Percentiles rank a stretch among this genome's conserved stretches.
Conservation (phyloP, 495 filamentous ascomycete species). For the Penicillium desertorum region DNA sequence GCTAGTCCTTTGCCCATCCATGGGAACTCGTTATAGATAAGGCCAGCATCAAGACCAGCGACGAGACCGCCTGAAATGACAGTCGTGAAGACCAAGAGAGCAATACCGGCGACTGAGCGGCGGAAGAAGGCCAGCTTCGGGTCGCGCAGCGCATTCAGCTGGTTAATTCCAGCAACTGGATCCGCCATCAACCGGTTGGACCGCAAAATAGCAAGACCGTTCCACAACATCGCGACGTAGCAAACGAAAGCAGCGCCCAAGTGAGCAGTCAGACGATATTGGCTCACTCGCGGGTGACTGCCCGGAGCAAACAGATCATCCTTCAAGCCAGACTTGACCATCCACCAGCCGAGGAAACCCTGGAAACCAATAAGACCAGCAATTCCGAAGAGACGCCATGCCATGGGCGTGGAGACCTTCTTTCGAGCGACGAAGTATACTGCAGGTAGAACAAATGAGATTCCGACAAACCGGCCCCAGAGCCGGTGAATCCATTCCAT, state of each 20-base stretch:
- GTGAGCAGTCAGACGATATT: slow-evolving; percentile 90
- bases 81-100: slow-evolving; percentile 77
- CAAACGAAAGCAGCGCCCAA: slow-evolving; percentile 85
- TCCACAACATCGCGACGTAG: slow-evolving; percentile 92
- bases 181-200: slow-evolving; percentile 66
- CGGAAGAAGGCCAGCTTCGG: slow-evolving; percentile 72
- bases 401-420: slow-evolving; percentile 76
- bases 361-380: slow-evolving; percentile 90
- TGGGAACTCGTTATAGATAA: slow-evolving; percentile 98
- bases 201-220: slow-evolving; percentile 80
- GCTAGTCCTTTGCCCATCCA: slow-evolving; percentile 83
- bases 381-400: slow-evolving; percentile 75
- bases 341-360: slow-evolving; percentile 97
- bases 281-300: slow-evolving; percentile 84
- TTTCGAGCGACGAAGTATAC: slow-evolving; percentile 83
- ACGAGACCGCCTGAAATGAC: slow-evolving; percentile 92
- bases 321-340: slow-evolving; percentile 93
- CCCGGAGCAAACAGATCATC: slow-evolving; percentile 93
- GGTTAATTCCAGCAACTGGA: slow-evolving; percentile 53
- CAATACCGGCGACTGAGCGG: slow-evolving; percentile 67
- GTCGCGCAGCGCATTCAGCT: slow-evolving; percentile 58
- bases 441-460: slow-evolving; percentile 85
- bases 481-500: slow-evolving; percentile 99
- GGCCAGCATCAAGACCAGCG: slow-evolving; percentile 88
- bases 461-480: slow-evolving; percentile 90